These are phyloP conservation scores for Tetrastigma voinierianum DNA, from an alignment of 164 flowering plant genomes.

Conservation along the genomic window DNA sequence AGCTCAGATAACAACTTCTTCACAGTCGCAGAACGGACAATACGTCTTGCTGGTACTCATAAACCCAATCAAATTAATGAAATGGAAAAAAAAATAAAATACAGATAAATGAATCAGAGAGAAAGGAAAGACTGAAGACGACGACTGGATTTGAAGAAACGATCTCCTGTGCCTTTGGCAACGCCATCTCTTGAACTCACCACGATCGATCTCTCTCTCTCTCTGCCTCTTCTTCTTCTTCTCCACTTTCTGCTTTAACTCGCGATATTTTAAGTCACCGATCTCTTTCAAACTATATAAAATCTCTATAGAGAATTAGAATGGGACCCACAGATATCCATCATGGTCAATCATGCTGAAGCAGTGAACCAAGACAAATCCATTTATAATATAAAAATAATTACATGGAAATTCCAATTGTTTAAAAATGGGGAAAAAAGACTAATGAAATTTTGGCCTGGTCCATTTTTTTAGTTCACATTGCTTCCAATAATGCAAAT, in stretches of 20 bases:
- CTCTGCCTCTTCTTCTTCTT: neutral
- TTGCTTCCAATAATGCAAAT: too few species aligned
- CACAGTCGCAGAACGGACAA: conserved; percentile 61
- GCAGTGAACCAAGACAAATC: too few species aligned
- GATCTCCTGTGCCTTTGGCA: conserved; percentile 47
- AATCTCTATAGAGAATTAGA: too few species aligned
- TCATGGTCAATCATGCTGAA: too few species aligned
- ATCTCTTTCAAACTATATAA: too few species aligned
- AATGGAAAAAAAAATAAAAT: neutral
- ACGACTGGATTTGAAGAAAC: conserved; percentile 38
- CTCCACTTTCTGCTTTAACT: neutral
- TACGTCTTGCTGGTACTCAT: conserved; percentile 50
- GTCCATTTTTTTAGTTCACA: too few species aligned
- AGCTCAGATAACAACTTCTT: conserved; percentile 57
- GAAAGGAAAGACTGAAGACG: conserved; percentile 37
- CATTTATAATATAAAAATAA: too few species aligned
- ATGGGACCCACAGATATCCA: too few species aligned
- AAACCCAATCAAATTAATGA: neutral
- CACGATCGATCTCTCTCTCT: neutral
- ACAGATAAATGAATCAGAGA: neutral
- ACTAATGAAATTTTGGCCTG: too few species aligned
- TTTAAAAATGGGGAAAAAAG: too few species aligned
- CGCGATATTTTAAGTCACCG: too few species aligned
- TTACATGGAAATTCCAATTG: too few species aligned
- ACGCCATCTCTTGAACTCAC: conserved; percentile 25